Conservation (phyloP, 768 basidiomycete species). For the Chalciporus piperatus region DNA sequence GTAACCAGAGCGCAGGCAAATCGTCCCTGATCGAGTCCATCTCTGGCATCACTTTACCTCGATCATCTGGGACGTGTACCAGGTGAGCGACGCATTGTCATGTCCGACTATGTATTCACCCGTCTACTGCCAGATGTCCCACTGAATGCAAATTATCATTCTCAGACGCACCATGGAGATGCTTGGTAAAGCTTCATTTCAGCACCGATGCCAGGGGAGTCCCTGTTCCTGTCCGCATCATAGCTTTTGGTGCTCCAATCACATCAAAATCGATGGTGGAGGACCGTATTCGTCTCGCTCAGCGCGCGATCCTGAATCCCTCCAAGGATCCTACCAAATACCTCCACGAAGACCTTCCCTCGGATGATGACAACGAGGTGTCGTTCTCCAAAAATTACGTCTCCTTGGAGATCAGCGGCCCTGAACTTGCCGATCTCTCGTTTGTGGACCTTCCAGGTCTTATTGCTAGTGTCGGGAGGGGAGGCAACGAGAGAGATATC, state of each 20-base stretch:
- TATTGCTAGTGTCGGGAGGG: conserved; percentile 52
- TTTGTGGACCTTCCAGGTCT: conserved; percentile 66
- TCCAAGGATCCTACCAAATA: conserved; percentile 18
- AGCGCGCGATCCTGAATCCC: conserved; percentile 65
- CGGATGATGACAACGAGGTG: conserved; percentile 14
- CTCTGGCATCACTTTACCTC: conserved; percentile 65
- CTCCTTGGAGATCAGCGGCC: conserved; percentile 56
- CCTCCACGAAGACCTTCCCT: conserved; percentile 7
- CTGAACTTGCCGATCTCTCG: conserved; percentile 58
- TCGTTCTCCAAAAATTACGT: conserved; percentile 58
- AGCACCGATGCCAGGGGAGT: conserved; percentile 39
- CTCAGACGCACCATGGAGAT: conserved; percentile 45
- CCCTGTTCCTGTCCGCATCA: conserved; percentile 36
- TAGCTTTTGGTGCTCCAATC: conserved; percentile 49
- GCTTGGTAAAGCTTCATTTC: conserved; percentile 44
- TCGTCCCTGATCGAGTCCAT: conserved; percentile 75
- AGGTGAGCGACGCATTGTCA: background rate
- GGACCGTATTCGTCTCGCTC: conserved; percentile 64
- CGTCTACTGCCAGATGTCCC: conserved; percentile 43
- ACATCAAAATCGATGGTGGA: conserved; percentile 53
- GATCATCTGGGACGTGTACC: conserved; percentile 63
- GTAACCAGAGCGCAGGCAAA: conserved; percentile 70
- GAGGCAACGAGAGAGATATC: conserved; percentile 55
- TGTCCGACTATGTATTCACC: background rate
- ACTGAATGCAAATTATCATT: conserved; percentile 54